Evolutionary conservation across 2,329 filamentous ascomycete species (phyloP).

Genomic region (Microsporum ferrugineum): DNA sequence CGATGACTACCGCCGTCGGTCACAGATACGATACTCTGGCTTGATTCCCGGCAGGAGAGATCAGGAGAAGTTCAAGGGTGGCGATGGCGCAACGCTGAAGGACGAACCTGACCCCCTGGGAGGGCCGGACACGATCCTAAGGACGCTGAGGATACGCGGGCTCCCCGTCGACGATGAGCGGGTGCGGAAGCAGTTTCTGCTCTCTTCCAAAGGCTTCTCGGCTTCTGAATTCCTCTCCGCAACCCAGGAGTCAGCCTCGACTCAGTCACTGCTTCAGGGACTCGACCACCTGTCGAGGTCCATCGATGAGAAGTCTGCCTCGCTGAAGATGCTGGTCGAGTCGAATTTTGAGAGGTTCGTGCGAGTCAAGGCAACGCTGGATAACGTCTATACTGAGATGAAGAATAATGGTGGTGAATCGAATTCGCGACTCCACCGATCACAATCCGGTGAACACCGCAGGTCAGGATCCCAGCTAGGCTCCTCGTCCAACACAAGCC

Average conservation of each 20-base stretch:
- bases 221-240: slow-evolving; percentile 85
- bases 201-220: slow-evolving; percentile 92
- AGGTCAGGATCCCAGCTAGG: slow-evolving; percentile 48
- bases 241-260: slow-evolving; percentile 77
- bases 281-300: slow-evolving; percentile 78
- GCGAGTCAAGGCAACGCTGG: slow-evolving; percentile 90
- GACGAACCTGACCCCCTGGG: slow-evolving; percentile 91
- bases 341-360: slow-evolving; percentile 98
- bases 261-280: slow-evolving; percentile 65
- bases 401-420: slow-evolving; percentile 50
- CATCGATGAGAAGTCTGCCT: slow-evolving; percentile 96
- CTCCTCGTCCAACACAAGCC: background rate
- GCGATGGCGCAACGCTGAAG: slow-evolving; percentile 69
- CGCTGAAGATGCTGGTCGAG: slow-evolving; percentile 89
- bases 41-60: slow-evolving; percentile 64
- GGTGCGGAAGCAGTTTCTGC: slow-evolving; percentile 78
- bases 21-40: slow-evolving; percentile 72
- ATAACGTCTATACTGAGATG: slow-evolving; percentile 99
- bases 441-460: slow-evolving; percentile 51
- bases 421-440: slow-evolving; percentile 42
- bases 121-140: slow-evolving; percentile 74
- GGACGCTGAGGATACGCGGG: slow-evolving; percentile 63
- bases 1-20: slow-evolving; percentile 36
- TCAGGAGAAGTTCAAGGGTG: slow-evolving; percentile 56
- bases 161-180: slow-evolving; percentile 69